Evolutionary conservation across 768 basidiomycete species (phyloP).

Genomic region (Grammothele lineata): DNA sequence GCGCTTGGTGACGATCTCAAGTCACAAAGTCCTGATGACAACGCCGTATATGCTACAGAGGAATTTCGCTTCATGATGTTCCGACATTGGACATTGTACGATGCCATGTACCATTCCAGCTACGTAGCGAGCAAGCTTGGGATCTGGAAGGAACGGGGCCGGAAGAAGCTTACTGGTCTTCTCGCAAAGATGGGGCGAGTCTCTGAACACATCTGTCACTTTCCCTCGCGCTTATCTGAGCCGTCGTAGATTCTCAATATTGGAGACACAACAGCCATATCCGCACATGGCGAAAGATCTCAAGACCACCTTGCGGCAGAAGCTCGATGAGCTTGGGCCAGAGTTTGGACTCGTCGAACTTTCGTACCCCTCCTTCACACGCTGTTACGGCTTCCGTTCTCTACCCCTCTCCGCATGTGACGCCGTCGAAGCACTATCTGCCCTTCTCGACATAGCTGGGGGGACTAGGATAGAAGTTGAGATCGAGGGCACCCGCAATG

Average conservation of each 20-base stretch:
- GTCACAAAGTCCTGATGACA: conserved; percentile 76
- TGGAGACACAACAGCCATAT: conserved; percentile 91
- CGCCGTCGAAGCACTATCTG: conserved; percentile 83
- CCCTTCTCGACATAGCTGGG: conserved; percentile 85
- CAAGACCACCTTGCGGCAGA: conserved; percentile 72
- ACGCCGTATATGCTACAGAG: conserved; percentile 74
- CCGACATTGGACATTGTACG: conserved; percentile 97
- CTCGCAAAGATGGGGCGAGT: conserved; percentile 97
- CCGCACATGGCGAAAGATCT: conserved; percentile 96
- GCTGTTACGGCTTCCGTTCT: conserved; percentile 86
- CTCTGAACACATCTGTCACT: neutral
- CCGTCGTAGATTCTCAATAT: conserved; percentile 75
- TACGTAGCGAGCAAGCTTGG: conserved; percentile 94
- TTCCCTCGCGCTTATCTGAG: neutral
- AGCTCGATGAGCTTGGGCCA: conserved; percentile 86
- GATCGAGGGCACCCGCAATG: conserved; percentile 79
- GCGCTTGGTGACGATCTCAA: conserved; percentile 39
- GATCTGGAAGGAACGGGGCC: conserved; percentile 93
- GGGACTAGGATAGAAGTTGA: conserved; percentile 92
- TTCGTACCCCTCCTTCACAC: conserved; percentile 89
- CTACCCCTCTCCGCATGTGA: conserved; percentile 90
- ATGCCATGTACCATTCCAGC: conserved; percentile 96
- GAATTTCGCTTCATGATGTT: conserved; percentile 94
- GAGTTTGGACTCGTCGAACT: conserved; percentile 95
- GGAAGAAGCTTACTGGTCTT: conserved; percentile 83